Conservation (phyloP, 805 yeast genomes). For the Yarrowia hollandica region DNA sequence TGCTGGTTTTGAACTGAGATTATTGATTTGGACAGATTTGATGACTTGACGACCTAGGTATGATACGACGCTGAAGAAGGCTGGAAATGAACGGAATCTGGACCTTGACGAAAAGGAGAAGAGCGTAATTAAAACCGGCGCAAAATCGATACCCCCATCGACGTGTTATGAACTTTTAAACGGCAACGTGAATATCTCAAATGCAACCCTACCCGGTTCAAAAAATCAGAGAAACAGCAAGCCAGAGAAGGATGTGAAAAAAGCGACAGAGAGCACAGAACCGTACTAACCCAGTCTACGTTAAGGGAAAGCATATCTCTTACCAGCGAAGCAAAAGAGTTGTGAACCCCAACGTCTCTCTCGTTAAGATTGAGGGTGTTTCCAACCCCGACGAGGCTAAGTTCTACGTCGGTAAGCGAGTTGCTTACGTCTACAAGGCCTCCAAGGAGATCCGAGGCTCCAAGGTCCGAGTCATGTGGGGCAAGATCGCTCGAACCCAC, state of each 20-base stretch:
- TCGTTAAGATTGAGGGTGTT: conserved; percentile 97
- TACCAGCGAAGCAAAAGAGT: conserved; percentile 99
- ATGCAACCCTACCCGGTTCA: too few relatives aligned
- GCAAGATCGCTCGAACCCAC: conserved; percentile 97
- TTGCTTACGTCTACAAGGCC: conserved; percentile 99
- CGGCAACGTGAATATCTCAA: too few relatives aligned
- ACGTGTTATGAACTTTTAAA: too few relatives aligned
- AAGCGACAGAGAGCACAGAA: too few relatives aligned
- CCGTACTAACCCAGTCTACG: conserved; percentile 62
- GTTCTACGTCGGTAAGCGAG: conserved; percentile 99
- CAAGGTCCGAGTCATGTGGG: conserved; percentile 99
- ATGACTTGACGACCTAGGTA: not conserved
- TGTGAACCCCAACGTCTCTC: conserved; percentile 97
- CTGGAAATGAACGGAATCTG: too few relatives aligned
- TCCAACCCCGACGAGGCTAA: conserved; percentile 87
- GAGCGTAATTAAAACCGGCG: too few relatives aligned
- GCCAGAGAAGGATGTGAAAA: too few relatives aligned
- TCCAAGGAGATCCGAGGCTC: conserved; percentile 97
- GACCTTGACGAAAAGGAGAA: too few relatives aligned
- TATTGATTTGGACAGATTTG: not conserved
- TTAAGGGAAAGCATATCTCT: conserved; percentile 99
- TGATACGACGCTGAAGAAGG: not conserved
- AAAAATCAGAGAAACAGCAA: too few relatives aligned
- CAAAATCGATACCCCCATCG: too few relatives aligned
- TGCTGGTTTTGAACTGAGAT: not conserved